Base-by-base conservation (phyloP, 345 rosid species). In the Ceriops zippeliana region DNA sequence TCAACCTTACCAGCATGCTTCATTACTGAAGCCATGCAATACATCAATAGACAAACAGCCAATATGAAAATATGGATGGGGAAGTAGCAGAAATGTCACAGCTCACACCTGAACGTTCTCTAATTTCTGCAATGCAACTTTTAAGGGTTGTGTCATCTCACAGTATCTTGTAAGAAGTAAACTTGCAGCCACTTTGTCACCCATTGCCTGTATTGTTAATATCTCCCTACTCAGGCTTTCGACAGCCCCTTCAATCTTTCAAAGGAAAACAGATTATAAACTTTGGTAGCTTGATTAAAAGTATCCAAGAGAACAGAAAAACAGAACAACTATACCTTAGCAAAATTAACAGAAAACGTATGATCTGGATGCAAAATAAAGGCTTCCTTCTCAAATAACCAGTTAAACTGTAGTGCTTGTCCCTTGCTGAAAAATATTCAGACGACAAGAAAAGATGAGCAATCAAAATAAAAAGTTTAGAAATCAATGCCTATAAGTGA, bases 321-420 rank as follows among this genome's bases (percentile, higher is more conserved):
- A 62, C 69, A 16, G 70, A 28, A 57, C n/a, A 46, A 16, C 6
- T 51, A 58, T 78, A 93, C 97, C 98, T 90, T 89, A 2, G 79
- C 31, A 80, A 93, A 93, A 85, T 90, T 84, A 64, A 93, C 89
- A 2, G 88, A 85, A 71, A 93, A 90, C 52, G 87, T 87, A 42
- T 79, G 86, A 73, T 93, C 89, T 28, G 83, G 31, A 67, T 85
- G 80, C 78, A 86, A 79, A 52, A 84, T 72, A 69, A 90, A 82
- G 66, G 96, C 98, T 79, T 79, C 90, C 71, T 87, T 93, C 80
- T 93, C 96, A 70, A 85, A 85, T 69, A 93, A 79, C 90, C 88
- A 93, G 86, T 93, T 93, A 83, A 93, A 93, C 66, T 90, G 96
- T 81, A 93, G 57, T 17, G 97, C 96, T 82, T 90, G 96, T 68